Base-by-base conservation (phyloP, 148 eudicot species). In the Limonium bicolor region DNA sequence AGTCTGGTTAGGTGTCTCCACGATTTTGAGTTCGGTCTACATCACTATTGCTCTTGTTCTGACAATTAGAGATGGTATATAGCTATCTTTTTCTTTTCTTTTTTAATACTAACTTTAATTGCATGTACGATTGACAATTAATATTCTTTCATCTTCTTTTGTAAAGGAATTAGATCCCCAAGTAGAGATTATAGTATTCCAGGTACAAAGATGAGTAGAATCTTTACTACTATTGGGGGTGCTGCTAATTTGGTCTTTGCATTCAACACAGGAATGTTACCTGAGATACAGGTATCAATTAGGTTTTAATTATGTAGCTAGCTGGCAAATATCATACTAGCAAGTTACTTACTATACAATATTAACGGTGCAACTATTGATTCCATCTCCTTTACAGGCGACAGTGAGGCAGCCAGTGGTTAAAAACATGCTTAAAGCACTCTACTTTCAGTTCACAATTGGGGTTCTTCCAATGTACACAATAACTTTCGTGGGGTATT, bases 231-330 rank as follows among this genome's bases (percentile, higher is more conserved):
- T 12, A 71, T 92, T 17, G 99, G 95, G 56, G 99, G 95, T 27
- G 46, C 78, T 48, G 94, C 95, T 36, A 85, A 70, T 62, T 73
- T 85, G 55, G 94, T 92, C 37, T 85, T 92, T 46, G 80, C 94
- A 17, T 84, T 77, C 55, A 85, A 92, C 44, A 85, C 99, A 23
- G 99, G 99, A 62, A 92, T 92, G 99, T 82, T 92, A 57, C 95
- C 95, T 1, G 99, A 92, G 69, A 92, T 92, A 61, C 99, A 92
- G 85, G 99, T 77, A 38, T 21, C n/a, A n/a, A n/a, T n/a, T n/a
- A n/a, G n/a, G n/a, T n/a, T n/a, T n/a, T n/a, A n/a, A n/a, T n/a
- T n/a, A n/a, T n/a, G n/a, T n/a, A n/a, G n/a, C n/a, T n/a, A n/a
- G n/a, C n/a, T n/a, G n/a, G n/a, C n/a, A n/a, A n/a, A n/a, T n/a